Base-by-base conservation (phyloP, 2,329 filamentous ascomycete species). In the Aspergillus clavatus region DNA sequence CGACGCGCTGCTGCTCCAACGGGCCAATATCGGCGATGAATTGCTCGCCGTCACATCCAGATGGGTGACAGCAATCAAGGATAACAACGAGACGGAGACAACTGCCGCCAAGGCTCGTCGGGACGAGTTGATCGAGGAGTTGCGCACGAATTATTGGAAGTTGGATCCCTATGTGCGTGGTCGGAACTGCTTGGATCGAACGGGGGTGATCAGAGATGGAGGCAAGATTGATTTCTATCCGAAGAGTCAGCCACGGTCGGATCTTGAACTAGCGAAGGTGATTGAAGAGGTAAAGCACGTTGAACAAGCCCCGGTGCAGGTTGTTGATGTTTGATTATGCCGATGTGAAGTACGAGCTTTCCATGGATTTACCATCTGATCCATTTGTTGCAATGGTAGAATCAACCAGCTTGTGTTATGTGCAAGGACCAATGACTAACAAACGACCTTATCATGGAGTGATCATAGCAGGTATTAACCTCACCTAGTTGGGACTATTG, bases 81-180 rank as follows among this genome's bases (percentile, higher is more conserved):
- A 70, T 12, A 67, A 71, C 35, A 61, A 65, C 24, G 46, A 63
- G 4, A 63, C 65, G 8, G 71, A 78, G 47, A 66, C 71, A 29
- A 69, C 69, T 10, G 63, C 71, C 5, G 60, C 79, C 45, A 79
- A 80, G 61, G 69, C 70, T 26, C 76, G 79, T 62, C 74, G 89
- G 40, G 72, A 79, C 16, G 70, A 74, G 7, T 57, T 93, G 14
- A 84, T 86, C 1, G 75, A 76, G 41, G 70, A 79, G 49, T 62
- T 97, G 56, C 76, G 77, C 40, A 75, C 79, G 37, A 87, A 87
- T 56, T 96, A 97, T 71, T 98, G 91, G 91, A 77, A 77, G 38
- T 67, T 96, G 33, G 93, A 98, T 68, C 89, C 88, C 0, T 95
- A 90, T 65, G 63, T 95, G 12, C 77, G 93, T 24, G 89, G 90